phyloP scores from a whole-genome alignment of 306 rosid genomes.

The Abrus pulchellus region DNA sequence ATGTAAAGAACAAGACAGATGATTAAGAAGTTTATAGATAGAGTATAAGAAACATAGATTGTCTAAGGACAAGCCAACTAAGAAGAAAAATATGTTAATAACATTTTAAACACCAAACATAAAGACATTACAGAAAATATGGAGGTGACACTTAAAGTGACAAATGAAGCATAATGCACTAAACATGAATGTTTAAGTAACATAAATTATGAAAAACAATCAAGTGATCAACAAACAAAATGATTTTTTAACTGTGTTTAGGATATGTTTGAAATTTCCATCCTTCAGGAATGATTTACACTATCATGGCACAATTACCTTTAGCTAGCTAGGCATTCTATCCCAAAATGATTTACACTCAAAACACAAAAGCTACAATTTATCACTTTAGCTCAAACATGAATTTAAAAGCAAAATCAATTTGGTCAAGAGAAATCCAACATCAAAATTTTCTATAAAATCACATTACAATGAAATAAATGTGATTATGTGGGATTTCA shows the following conservation, averaged over 20 bases:
- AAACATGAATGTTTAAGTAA: background rate
- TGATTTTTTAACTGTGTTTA: background rate
- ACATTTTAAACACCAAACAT: constrained; percentile 31
- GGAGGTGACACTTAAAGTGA: constrained; percentile 10
- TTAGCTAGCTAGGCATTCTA: constrained; percentile 12
- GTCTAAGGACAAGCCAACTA: background rate
- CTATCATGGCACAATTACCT: constrained; percentile 23
- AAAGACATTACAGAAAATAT: constrained; percentile 26
- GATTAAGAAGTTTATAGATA: constrained; percentile 15
- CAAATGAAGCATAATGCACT: constrained; percentile 19
- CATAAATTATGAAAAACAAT: constrained; percentile 6
- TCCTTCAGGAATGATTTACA: constrained; percentile 20
- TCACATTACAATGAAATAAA: too few relatives aligned
- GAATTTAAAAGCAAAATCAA: too few relatives aligned
- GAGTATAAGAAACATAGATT: constrained; percentile 16
- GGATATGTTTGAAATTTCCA: background rate
- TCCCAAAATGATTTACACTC: background rate
- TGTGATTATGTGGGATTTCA: too few relatives aligned
- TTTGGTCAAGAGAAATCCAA: too few relatives aligned
- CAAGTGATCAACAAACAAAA: constrained; percentile 3
- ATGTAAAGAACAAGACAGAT: constrained; percentile 24
- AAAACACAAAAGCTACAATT: too few relatives aligned
- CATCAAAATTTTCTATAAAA: too few relatives aligned
- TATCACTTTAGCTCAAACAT: too few relatives aligned
- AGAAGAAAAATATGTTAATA: constrained; percentile 1